phyloP scores from a whole-genome alignment of 176 grass and related monocot genomes.

The Oryza officinalis region DNA sequence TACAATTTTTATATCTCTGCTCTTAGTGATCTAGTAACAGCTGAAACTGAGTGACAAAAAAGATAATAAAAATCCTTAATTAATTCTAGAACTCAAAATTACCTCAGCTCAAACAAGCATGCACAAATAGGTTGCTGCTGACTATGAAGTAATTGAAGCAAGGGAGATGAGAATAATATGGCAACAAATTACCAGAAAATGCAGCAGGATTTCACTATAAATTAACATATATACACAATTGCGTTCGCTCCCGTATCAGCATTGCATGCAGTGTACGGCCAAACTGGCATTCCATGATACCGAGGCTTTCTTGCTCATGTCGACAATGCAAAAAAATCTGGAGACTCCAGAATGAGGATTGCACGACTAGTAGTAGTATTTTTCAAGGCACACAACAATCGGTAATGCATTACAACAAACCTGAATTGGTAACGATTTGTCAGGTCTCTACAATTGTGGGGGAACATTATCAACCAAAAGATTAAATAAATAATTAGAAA shows the following conservation, averaged over 20 bases:
- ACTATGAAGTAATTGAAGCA: not conserved
- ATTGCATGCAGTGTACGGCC: not conserved
- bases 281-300: not conserved
- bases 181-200: not conserved
- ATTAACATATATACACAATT: not conserved
- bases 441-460: conserved; percentile 30
- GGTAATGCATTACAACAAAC: conserved; percentile 38
- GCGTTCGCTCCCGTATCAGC: not conserved
- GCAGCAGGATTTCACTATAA: not conserved
- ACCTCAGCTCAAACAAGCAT: not conserved
- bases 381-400: conserved; percentile 1
- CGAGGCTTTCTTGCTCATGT: not conserved
- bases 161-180: not conserved
- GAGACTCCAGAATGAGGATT: not conserved
- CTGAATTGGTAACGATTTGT: conserved; percentile 21
- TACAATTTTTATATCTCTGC: too few relatives aligned
- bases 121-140: not conserved
- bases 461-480: conserved; percentile 53
- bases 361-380: not conserved
- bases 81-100: not conserved
- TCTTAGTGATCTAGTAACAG: not conserved
- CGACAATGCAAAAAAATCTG: not conserved
- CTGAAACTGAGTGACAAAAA: not conserved
- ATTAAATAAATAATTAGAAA: conserved; percentile 50
- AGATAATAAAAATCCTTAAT: not conserved